A percentile compares a stretch with the other conserved stretches of the same genome.
Conservation (phyloP, 1,139 yeast genomes). For the Candida sojae region DNA sequence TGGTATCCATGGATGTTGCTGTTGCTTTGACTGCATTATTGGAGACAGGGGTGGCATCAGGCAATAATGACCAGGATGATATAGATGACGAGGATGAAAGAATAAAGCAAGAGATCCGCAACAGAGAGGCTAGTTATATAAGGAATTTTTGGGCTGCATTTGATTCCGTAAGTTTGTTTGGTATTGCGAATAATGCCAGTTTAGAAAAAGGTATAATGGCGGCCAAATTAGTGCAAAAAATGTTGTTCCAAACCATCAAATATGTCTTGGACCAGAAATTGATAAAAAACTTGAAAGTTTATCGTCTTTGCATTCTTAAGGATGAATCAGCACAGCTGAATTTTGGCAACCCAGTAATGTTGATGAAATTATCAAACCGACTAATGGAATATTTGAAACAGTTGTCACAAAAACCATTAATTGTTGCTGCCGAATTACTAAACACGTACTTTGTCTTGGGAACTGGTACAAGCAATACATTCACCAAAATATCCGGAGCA, state of each 20-base stretch:
- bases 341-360: slow-evolving; percentile 82
- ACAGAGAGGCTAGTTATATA: slow-evolving; percentile 75
- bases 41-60: slow-evolving; percentile 56
- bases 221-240: slow-evolving; percentile 80
- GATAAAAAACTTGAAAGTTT: slow-evolving; percentile 77
- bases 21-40: slow-evolving; percentile 84
- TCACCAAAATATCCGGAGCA: slow-evolving; percentile 83
- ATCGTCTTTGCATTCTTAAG: slow-evolving; percentile 82
- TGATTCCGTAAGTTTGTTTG: slow-evolving; percentile 82
- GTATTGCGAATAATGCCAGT: slow-evolving; percentile 22
- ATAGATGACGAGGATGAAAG: slow-evolving; percentile 35
- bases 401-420: slow-evolving; percentile 72
- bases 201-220: slow-evolving; percentile 24
- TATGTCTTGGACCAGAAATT: slow-evolving; percentile 81
- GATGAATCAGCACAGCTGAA: slow-evolving; percentile 75
- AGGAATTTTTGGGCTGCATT: slow-evolving; percentile 93
- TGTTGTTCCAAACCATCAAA: slow-evolving; percentile 87
- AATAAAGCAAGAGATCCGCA: slow-evolving; percentile 45
- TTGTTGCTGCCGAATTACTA: slow-evolving; percentile 81
- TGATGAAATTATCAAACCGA: slow-evolving; percentile 88
- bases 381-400: slow-evolving; percentile 87
- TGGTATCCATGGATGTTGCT: slow-evolving; percentile 86
- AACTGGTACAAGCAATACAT: slow-evolving; percentile 65
- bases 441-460: slow-evolving; percentile 86
- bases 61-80: slow-evolving; percentile 22